These are phyloP conservation scores for Bruguiera gymnorhiza DNA, from an alignment of 345 rosid genomes.

Conservation along the genomic window DNA sequence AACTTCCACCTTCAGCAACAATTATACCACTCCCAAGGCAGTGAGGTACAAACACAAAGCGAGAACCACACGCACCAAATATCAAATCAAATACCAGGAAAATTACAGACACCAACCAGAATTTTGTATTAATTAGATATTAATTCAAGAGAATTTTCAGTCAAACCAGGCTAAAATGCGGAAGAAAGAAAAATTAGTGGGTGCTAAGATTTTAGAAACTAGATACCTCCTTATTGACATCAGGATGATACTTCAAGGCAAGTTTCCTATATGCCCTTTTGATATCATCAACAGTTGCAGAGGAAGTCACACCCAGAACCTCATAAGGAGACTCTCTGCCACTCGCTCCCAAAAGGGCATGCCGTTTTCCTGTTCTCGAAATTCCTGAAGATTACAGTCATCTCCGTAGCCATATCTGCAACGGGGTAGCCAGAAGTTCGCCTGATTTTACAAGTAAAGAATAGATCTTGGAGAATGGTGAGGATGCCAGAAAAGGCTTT, in stretches of 20 bases:
- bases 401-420: slow-evolving; percentile 31
- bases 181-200: no score
- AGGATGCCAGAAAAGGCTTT: slow-evolving; percentile 24
- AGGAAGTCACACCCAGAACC: slow-evolving; percentile 68
- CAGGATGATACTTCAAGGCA: slow-evolving; percentile 91
- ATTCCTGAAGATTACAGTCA: slow-evolving; percentile 21
- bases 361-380: slow-evolving; percentile 22
- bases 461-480: slow-evolving; percentile 37
- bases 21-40: background rate
- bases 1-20: background rate
- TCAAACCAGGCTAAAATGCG: no score
- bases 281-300: slow-evolving; percentile 72
- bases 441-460: slow-evolving; percentile 27
- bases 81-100: background rate
- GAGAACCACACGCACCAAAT: no score
- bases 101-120: background rate
- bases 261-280: slow-evolving; percentile 94
- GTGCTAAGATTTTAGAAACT: background rate
- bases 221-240: slow-evolving; percentile 79
- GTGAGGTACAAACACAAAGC: no score
- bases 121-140: no score
- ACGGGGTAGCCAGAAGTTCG: slow-evolving; percentile 28
- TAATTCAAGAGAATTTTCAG: no score
- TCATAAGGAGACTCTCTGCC: slow-evolving; percentile 78
- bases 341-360: slow-evolving; percentile 43